Conservation (phyloP, 2,329 filamentous ascomycete genomes). For the Colletotrichum aenigma region DNA sequence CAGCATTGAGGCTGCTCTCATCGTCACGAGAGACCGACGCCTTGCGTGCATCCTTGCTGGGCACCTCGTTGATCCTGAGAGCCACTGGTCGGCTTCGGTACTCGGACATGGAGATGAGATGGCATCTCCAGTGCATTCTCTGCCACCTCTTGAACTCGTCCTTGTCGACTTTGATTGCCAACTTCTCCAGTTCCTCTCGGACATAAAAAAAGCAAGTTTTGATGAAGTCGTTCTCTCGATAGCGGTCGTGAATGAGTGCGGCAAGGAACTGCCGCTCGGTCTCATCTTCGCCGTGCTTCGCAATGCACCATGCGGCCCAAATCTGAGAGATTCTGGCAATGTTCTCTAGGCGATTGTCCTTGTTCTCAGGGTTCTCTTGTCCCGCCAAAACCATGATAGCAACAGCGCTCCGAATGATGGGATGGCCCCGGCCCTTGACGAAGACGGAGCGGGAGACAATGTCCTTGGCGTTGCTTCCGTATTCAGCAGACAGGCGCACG, state of each 20-base stretch:
- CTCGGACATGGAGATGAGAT: background rate
- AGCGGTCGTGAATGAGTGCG: background rate
- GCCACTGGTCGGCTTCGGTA: background rate
- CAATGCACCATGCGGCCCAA: slow-evolving; percentile 11
- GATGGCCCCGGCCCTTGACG: background rate
- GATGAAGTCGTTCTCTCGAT: background rate
- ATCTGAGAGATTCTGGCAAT: background rate
- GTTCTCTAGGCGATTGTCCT: background rate
- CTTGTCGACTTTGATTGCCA: background rate
- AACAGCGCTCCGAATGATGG: slow-evolving; percentile 8
- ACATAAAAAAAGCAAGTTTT: background rate
- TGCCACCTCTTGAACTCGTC: background rate
- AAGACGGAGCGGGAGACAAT: slow-evolving; percentile 4
- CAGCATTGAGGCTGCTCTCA: background rate
- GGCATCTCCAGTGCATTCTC: slow-evolving; percentile 1
- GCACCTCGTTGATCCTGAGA: background rate
- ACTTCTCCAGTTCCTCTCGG: background rate
- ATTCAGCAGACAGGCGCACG: background rate
- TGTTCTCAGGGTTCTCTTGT: background rate
- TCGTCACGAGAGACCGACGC: background rate
- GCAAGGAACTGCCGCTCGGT: background rate
- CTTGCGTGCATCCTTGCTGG: background rate
- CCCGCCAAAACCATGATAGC: slow-evolving; percentile 7
- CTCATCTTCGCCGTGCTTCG: background rate
- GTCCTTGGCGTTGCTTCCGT: background rate